Percentiles rank a stretch among this genome's conserved stretches.
These are phyloP conservation scores for Rhodotorula sp. DNA, from an alignment of 1,284 basidiomycete species.

Conservation along the genomic window DNA sequence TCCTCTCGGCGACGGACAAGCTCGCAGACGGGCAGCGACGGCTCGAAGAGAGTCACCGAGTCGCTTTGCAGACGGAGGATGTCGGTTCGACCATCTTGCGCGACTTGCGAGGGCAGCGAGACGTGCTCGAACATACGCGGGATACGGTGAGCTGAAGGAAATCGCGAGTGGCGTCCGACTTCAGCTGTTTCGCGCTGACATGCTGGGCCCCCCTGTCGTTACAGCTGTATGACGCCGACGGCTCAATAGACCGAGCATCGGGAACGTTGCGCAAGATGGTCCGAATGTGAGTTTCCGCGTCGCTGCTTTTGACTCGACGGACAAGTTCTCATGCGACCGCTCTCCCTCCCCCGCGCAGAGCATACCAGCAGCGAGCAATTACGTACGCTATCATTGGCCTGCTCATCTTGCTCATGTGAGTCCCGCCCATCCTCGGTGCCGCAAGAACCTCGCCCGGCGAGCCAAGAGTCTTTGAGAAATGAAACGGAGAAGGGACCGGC, in stretches of 20 bases:
- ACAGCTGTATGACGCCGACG: constrained; percentile 58
- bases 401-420: constrained; percentile 45
- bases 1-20: constrained; percentile 57
- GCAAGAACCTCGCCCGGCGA: too few relatives aligned
- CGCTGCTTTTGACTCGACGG: background rate
- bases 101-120: constrained; percentile 81
- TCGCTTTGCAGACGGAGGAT: constrained; percentile 94
- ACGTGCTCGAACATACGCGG: constrained; percentile 91
- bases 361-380: constrained; percentile 44
- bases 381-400: constrained; percentile 45
- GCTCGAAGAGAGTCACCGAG: constrained; percentile 82
- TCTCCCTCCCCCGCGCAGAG: constrained; percentile 29
- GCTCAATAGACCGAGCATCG: constrained; percentile 58
- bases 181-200: background rate
- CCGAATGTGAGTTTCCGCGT: constrained; percentile 54
- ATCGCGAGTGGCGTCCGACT: background rate
- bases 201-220: constrained; percentile 17
- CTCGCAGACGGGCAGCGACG: constrained; percentile 58
- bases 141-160: constrained; percentile 62
- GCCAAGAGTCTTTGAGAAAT: background rate
- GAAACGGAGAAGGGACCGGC: background rate
- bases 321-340: background rate
- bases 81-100: constrained; percentile 89
- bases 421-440: background rate
- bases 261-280: constrained; percentile 63